Percentiles rank a stretch among this genome's conserved stretches.
phyloP scores from a whole-genome alignment of 805 yeast species.

The Lachancea waltii region DNA sequence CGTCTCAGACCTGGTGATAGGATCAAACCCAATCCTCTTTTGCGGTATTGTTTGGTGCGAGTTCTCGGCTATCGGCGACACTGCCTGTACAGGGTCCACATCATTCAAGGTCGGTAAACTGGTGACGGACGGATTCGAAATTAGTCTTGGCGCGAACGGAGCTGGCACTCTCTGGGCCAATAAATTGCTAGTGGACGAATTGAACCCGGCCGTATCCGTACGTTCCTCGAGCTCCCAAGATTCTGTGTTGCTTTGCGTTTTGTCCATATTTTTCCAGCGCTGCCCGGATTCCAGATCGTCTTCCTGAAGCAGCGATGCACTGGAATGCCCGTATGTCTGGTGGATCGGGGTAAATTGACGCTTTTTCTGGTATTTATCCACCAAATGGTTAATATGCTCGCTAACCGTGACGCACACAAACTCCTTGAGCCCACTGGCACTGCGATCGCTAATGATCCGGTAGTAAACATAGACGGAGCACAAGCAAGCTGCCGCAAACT shows the following conservation, averaged over 20 bases:
- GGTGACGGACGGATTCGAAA: not conserved
- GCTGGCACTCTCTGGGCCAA: not conserved
- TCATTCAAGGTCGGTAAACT: not conserved
- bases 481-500: conserved; percentile 48
- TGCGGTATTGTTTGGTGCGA: not conserved
- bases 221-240: not conserved
- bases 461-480: conserved; percentile 47
- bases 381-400: conserved; percentile 45
- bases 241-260: not conserved
- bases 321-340: not conserved
- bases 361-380: conserved; percentile 18
- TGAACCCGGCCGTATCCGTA: not conserved
- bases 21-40: not conserved
- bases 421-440: conserved; percentile 44
- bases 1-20: conserved; percentile 1
- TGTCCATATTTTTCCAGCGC: not conserved
- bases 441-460: conserved; percentile 35
- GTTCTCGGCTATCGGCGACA: conserved; percentile 1
- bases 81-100: not conserved
- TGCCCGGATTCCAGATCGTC: conserved; percentile 2
- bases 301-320: not conserved
- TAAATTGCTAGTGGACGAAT: conserved; percentile 5
- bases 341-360: conserved; percentile 2
- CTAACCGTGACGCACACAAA: conserved; percentile 58
- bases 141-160: not conserved